These are phyloP conservation scores for Cruciata laevipes DNA, from an alignment of 257 asterid genomes.

Conservation along the genomic window DNA sequence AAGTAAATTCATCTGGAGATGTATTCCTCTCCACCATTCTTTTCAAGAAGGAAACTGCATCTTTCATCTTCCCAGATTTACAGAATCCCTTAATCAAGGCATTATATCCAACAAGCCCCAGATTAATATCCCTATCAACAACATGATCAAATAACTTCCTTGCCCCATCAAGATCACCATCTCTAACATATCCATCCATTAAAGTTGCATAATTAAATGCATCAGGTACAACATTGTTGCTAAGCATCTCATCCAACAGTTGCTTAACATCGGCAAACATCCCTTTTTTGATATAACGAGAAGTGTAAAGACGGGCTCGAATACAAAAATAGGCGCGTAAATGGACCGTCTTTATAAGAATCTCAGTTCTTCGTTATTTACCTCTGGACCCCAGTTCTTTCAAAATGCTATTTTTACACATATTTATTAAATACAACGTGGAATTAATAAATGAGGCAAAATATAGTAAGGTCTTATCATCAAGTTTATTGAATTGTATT, in stretches of 20 bases:
- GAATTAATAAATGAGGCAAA: too few species aligned
- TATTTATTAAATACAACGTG: too few species aligned
- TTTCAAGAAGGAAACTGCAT: constrained; percentile 52
- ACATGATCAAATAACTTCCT: constrained; percentile 51
- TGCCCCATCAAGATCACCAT: constrained; percentile 58
- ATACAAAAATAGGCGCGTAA: too few species aligned
- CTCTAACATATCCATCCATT: constrained; percentile 70
- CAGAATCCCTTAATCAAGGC: constrained; percentile 92
- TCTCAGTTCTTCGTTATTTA: too few species aligned
- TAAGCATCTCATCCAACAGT: constrained; percentile 71
- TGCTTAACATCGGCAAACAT: constrained; percentile 49
- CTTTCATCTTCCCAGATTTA: constrained; percentile 59
- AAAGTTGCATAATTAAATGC: constrained; percentile 65
- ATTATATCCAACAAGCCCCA: constrained; percentile 71
- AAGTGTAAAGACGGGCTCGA: too few species aligned
- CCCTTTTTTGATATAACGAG: constrained; percentile 48
- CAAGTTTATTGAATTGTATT: too few species aligned
- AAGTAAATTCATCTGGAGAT: constrained; percentile 65
- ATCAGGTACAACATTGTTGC: constrained; percentile 52
- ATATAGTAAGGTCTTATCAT: too few species aligned
- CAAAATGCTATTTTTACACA: too few species aligned
- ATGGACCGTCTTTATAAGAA: too few species aligned
- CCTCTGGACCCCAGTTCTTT: too few species aligned
- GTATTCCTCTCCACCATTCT: constrained; percentile 45
- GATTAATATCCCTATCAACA: constrained; percentile 40